Percentiles rank a stretch among this genome's conserved stretches.
phyloP scores from a whole-genome alignment of 2,329 filamentous ascomycete species.

The Oidium heveae region DNA sequence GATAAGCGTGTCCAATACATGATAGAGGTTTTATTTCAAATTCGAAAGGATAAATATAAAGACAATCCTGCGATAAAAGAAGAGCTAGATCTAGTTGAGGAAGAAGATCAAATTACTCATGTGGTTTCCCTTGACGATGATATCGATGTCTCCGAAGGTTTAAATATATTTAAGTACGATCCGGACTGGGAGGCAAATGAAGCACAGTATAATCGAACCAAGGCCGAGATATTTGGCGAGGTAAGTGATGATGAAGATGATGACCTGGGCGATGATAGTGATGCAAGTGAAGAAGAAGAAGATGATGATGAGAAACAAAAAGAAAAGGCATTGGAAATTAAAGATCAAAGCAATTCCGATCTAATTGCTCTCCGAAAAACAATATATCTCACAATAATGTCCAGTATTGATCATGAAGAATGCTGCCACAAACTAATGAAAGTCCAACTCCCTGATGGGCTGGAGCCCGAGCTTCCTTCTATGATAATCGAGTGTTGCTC shows the following conservation, averaged over 20 bases:
- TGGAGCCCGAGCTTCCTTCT: constrained; percentile 73
- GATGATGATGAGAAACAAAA: constrained; percentile 51
- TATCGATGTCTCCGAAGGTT: constrained; percentile 57
- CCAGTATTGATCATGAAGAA: constrained; percentile 86
- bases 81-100: constrained; percentile 83
- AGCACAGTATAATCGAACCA: constrained; percentile 67
- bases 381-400: constrained; percentile 96
- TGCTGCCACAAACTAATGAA: constrained; percentile 93
- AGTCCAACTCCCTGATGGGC: constrained; percentile 62
- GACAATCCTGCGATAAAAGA: constrained; percentile 78
- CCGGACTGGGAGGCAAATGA: constrained; percentile 76
- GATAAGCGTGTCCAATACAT: constrained; percentile 98
- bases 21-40: constrained; percentile 93
- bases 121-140: constrained; percentile 58
- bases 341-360: constrained; percentile 91
- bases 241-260: constrained; percentile 62
- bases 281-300: constrained; percentile 36
- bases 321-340: constrained; percentile 74
- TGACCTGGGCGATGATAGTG: constrained; percentile 17
- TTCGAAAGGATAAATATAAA: constrained; percentile 89
- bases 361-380: constrained; percentile 78
- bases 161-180: constrained; percentile 94
- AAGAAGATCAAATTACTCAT: constrained; percentile 96
- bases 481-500: constrained; percentile 97
- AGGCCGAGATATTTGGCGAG: constrained; percentile 83